A percentile compares a stretch with the other conserved stretches of the same genome.
Conservation (phyloP, 108 stramenopile genomes). For the Nannochloropsis salina region DNA sequence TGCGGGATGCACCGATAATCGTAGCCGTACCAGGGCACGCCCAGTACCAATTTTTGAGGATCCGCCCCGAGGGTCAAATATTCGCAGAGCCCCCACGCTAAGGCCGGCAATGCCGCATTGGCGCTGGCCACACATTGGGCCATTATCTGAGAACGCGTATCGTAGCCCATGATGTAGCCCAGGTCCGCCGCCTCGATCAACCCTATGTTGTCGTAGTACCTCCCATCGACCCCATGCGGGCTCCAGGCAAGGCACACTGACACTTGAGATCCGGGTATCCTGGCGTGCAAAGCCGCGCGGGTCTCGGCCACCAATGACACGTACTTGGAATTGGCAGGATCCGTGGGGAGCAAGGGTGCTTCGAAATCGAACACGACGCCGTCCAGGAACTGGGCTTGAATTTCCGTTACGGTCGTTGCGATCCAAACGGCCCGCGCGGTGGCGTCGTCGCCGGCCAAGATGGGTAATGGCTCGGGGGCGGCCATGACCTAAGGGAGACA, state of each 20-base stretch:
- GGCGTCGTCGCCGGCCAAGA: not conserved
- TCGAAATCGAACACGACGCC: slow-evolving; percentile 30
- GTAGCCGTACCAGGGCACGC: slow-evolving; percentile 62
- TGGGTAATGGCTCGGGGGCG: not conserved
- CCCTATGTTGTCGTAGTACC: slow-evolving; percentile 47
- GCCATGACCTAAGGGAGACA: not conserved
- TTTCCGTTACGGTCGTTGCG: not conserved
- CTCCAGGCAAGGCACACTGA: slow-evolving; percentile 56
- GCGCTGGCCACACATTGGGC: slow-evolving; percentile 55
- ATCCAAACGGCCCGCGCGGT: not conserved
- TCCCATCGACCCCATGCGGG: slow-evolving; percentile 55
- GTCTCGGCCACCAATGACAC: slow-evolving; percentile 47
- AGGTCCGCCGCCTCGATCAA: slow-evolving; percentile 55
- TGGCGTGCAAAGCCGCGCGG: slow-evolving; percentile 44
- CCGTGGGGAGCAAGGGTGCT: not conserved
- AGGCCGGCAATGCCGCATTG: slow-evolving; percentile 54
- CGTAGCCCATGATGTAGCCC: slow-evolving; percentile 61
- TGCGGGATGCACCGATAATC: slow-evolving; percentile 51
- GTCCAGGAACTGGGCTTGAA: not conserved
- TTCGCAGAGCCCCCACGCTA: slow-evolving; percentile 38
- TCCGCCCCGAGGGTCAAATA: slow-evolving; percentile 47
- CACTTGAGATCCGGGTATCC: slow-evolving; percentile 49
- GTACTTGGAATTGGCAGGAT: slow-evolving; percentile 33
- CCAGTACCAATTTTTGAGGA: slow-evolving; percentile 51
- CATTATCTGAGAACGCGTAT: slow-evolving; percentile 56